Evolutionary conservation across 352 stramenopile species (phyloP).

Genomic region (Pythium sukuiense): DNA sequence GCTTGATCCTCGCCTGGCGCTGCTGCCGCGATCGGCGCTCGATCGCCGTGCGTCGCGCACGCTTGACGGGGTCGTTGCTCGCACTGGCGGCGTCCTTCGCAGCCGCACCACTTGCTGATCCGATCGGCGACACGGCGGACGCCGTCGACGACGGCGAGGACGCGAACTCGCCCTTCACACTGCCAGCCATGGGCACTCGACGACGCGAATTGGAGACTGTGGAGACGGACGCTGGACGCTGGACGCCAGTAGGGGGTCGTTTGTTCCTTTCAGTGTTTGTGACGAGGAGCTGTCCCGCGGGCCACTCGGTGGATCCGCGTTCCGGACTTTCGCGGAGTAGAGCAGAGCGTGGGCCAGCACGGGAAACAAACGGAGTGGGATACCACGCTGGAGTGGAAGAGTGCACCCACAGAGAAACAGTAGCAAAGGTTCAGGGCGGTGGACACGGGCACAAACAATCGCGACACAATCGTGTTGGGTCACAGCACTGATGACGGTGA

Average conservation of each 20-base stretch:
- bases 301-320: too few relatives aligned
- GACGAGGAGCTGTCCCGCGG: too few relatives aligned
- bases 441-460: neutral
- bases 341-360: too few relatives aligned
- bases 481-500: neutral
- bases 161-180: neutral
- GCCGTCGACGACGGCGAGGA: constrained; percentile 1
- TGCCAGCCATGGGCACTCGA: neutral
- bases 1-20: constrained; percentile 23
- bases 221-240: neutral
- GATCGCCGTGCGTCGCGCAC: constrained; percentile 23
- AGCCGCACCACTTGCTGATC: neutral
- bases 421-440: too few relatives aligned
- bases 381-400: too few relatives aligned
- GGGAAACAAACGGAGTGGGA: too few relatives aligned
- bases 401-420: too few relatives aligned
- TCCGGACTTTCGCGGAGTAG: too few relatives aligned
- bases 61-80: constrained; percentile 21
- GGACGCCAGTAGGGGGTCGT: too few relatives aligned
- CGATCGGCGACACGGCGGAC: neutral
- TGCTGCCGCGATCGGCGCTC: constrained; percentile 28
- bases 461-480: neutral
- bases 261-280: too few relatives aligned
- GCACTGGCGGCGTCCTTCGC: neutral
- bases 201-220: neutral